Evolutionary conservation across 345 rosid genomes (phyloP).

Genomic region (Citrus mangshanensis): DNA sequence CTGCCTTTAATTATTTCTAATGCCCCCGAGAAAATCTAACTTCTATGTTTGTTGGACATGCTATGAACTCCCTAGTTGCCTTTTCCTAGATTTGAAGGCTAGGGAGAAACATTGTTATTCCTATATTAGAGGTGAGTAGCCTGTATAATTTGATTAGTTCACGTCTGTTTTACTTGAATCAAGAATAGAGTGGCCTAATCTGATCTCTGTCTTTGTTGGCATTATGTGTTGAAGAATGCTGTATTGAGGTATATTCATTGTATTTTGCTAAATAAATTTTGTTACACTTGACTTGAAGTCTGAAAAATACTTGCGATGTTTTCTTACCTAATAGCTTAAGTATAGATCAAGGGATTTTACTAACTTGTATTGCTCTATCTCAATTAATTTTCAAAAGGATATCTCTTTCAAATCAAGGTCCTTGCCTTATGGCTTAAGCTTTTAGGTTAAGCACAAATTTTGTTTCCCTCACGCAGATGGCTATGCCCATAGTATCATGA

Average conservation of each 20-base stretch:
- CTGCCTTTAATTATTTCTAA: background rate
- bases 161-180: slow-evolving; percentile 5
- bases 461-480: slow-evolving; percentile 58
- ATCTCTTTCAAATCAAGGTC: too few species aligned
- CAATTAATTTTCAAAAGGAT: too few species aligned
- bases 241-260: background rate
- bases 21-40: background rate
- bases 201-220: background rate
- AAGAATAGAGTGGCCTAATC: background rate
- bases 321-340: too few species aligned
- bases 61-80: background rate
- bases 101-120: background rate
- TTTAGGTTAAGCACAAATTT: background rate
- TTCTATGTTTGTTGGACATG: background rate
- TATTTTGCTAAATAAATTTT: slow-evolving; percentile 2
- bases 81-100: background rate
- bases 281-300: background rate
- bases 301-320: too few species aligned
- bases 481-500: slow-evolving; percentile 92
- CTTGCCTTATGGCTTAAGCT: too few species aligned
- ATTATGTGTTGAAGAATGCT: background rate
- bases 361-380: too few species aligned
- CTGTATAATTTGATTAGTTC: background rate
- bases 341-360: too few species aligned
- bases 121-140: background rate